These are phyloP conservation scores for Lipomyces spencermartinsiae DNA, from an alignment of 805 yeast genomes.

Conservation along the genomic window DNA sequence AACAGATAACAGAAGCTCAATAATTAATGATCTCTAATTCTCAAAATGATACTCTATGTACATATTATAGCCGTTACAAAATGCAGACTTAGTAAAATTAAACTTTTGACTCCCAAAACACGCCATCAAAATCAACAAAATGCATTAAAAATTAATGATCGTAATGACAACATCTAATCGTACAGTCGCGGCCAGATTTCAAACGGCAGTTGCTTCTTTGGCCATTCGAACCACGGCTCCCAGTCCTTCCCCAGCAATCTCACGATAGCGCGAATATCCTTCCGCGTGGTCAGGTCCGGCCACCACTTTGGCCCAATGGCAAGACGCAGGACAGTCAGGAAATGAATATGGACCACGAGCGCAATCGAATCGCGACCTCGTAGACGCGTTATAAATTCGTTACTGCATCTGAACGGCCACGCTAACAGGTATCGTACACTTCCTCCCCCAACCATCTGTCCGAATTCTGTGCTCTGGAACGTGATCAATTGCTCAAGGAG, in stretches of 20 bases:
- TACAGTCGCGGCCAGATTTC: slow-evolving; percentile 2
- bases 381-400: slow-evolving; percentile 5
- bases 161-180: neutral
- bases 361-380: slow-evolving; percentile 12
- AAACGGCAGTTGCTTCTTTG: slow-evolving; percentile 16
- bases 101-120: neutral
- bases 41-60: too few species aligned
- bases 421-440: slow-evolving; percentile 19
- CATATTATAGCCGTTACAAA: too few species aligned
- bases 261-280: slow-evolving; percentile 20
- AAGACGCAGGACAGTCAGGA: slow-evolving; percentile 11
- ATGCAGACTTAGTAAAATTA: neutral
- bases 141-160: neutral
- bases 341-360: slow-evolving; percentile 21
- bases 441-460: slow-evolving; percentile 9
- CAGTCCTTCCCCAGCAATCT: slow-evolving; percentile 17
- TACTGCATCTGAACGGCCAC: slow-evolving; percentile 21
- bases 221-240: slow-evolving; percentile 24
- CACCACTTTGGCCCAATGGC: slow-evolving; percentile 23
- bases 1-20: too few species aligned
- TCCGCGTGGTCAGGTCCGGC: slow-evolving; percentile 13
- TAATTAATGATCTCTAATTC: too few species aligned
- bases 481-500: slow-evolving; percentile 21
- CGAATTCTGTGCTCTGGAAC: slow-evolving; percentile 10
- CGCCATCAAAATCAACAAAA: neutral